Evolutionary conservation across 129 eudicot genomes (phyloP), one percentile per base, ranked within the genome.

Genomic region (Erigeron canadensis): DNA sequence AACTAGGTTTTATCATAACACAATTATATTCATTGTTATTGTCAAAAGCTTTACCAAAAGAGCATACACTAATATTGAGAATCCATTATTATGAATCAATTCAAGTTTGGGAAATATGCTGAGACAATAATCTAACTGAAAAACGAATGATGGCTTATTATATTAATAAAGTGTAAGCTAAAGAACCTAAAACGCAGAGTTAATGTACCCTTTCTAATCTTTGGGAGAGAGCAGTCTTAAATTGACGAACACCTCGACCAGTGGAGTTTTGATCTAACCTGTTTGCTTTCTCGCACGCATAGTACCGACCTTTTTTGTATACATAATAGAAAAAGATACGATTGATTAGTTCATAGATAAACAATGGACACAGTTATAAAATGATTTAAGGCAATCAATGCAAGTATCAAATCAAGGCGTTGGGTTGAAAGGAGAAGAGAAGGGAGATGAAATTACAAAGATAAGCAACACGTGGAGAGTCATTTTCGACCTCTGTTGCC

Each of bases 161-260:
- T 21, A 22, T 53, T 39, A 16, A 51, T 64, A 23, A 43, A 17
- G 1, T 3, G 4, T 16, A 65, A 19, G 22, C 6, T 6, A 47
- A 76, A 47, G 18, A 63, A 16, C 37, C 65, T 23, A 39, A 48
- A 62, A 19, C 23, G 51, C 9, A 57, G 19, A 58, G 55, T 19
- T 54, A 21, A 7, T 42, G n/a, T 86, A 93, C 96, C 89, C 91
- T 78, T 74, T 93, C 95, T 67, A 93, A 71, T 60, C 98, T 90
- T 73, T 93, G 98, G 34, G 73, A 84, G n/a, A 93, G 95, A 72
- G 88, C 78, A 2, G 98, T 93, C 62, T 93, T 93, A 63, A 93
- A 93, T 53, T 93, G 98, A 28, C 96, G 87, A 19, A 93, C 98
- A 46, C 98, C 98, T 77, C 98, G 96, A 23, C 96, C 98, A 37